phyloP scores from a whole-genome alignment of 2,329 filamentous ascomycete genomes.

The Neoascochyta sp. region DNA sequence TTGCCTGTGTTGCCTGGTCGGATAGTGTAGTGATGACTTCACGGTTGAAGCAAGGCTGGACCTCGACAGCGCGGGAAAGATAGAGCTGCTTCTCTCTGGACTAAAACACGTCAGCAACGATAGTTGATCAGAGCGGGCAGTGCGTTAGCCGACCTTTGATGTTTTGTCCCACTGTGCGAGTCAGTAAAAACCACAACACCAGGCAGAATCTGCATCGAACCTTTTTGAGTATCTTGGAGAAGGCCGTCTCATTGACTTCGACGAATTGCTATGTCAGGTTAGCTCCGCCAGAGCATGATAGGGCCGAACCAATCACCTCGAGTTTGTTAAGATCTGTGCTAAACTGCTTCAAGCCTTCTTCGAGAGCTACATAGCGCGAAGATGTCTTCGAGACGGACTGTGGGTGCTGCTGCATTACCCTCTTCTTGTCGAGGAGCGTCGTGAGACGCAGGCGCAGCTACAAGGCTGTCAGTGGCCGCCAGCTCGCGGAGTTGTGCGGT shows the following conservation, averaged over 20 bases:
- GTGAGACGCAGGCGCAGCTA: slow-evolving; percentile 78
- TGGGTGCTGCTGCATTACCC: slow-evolving; percentile 75
- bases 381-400: slow-evolving; percentile 79
- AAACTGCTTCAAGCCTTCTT: slow-evolving; percentile 97
- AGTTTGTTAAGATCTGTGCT: slow-evolving; percentile 95
- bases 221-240: slow-evolving; percentile 98
- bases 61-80: slow-evolving; percentile 90
- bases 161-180: slow-evolving; percentile 86
- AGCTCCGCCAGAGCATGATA: slow-evolving; percentile 14
- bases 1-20: slow-evolving; percentile 92
- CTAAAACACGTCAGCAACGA: slow-evolving; percentile 43
- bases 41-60: slow-evolving; percentile 96
- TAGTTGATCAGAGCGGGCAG: slow-evolving; percentile 11
- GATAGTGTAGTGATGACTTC: slow-evolving; percentile 95
- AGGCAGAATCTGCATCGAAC: slow-evolving; percentile 40
- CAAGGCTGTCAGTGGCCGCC: no score
- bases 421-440: slow-evolving; percentile 92
- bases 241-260: slow-evolving; percentile 94
- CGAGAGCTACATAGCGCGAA: slow-evolving; percentile 87
- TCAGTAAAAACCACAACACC: slow-evolving; percentile 29
- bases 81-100: slow-evolving; percentile 98
- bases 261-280: slow-evolving; percentile 73
- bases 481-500: no score
- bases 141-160: slow-evolving; percentile 63
- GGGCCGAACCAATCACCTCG: slow-evolving; percentile 49